These are phyloP conservation scores for Ogataea angusta DNA, from an alignment of 805 yeast genomes.

Conservation along the genomic window DNA sequence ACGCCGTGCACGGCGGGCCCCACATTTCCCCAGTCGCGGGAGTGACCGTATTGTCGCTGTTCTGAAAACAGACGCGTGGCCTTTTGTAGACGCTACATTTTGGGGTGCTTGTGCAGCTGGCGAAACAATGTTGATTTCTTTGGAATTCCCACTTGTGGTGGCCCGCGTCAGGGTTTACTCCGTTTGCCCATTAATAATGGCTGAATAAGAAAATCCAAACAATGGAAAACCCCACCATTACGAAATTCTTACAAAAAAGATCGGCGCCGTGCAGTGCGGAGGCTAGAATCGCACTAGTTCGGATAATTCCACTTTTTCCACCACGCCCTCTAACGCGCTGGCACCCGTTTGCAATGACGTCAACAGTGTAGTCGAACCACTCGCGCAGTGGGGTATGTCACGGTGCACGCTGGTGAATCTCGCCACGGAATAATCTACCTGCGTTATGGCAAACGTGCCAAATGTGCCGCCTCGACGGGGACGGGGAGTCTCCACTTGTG, in stretches of 20 bases:
- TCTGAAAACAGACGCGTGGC: neutral
- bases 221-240: constrained; percentile 6
- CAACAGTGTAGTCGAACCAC: neutral
- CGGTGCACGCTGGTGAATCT: neutral
- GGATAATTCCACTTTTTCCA: constrained; percentile 4
- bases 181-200: constrained; percentile 1
- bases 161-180: neutral
- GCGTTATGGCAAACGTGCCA: too few species aligned
- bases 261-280: constrained; percentile 3
- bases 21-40: constrained; percentile 6
- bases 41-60: neutral
- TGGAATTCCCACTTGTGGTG: neutral
- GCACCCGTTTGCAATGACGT: neutral
- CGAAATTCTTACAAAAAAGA: neutral
- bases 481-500: too few species aligned
- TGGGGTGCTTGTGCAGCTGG: neutral
- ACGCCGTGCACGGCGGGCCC: constrained; percentile 1
- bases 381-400: neutral
- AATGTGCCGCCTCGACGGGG: too few species aligned
- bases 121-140: neutral
- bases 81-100: neutral
- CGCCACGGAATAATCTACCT: neutral
- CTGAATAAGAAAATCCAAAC: neutral
- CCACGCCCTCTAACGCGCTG: too few species aligned
- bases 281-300: constrained; percentile 1